phyloP scores from a whole-genome alignment of 1,284 basidiomycete genomes.

The Malassezia yamatoensis region DNA sequence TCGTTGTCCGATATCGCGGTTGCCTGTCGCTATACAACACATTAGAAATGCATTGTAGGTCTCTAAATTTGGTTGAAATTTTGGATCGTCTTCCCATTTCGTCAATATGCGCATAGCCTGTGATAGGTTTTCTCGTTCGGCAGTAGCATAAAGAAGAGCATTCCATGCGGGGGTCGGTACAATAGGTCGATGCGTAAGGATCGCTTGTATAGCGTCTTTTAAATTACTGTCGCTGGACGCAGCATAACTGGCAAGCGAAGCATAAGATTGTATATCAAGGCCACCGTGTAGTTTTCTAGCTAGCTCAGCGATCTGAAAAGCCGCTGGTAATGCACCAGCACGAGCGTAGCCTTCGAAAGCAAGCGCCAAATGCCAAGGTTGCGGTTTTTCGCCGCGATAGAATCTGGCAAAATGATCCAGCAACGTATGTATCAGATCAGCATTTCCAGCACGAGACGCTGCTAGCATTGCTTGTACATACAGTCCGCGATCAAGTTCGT shows the following conservation, averaged over 20 bases:
- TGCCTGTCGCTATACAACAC: slow-evolving; percentile 19
- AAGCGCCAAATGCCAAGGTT: slow-evolving; percentile 32
- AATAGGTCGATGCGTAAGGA: not conserved
- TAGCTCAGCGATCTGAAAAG: slow-evolving; percentile 16
- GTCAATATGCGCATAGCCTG: not conserved
- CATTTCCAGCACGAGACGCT: slow-evolving; percentile 25
- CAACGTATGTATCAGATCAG: slow-evolving; percentile 17
- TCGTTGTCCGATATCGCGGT: slow-evolving; percentile 17
- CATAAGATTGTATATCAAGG: slow-evolving; percentile 5
- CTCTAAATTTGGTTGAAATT: not conserved
- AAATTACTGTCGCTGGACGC: slow-evolving; percentile 11
- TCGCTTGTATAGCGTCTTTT: slow-evolving; percentile 13
- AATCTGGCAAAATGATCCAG: slow-evolving; percentile 15
- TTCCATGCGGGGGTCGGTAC: not conserved
- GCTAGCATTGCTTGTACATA: slow-evolving; percentile 20
- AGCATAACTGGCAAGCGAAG: slow-evolving; percentile 19
- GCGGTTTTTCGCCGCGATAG: slow-evolving; percentile 10
- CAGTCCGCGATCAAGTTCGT: slow-evolving; percentile 28
- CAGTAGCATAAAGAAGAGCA: slow-evolving; percentile 12
- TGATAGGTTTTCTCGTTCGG: not conserved
- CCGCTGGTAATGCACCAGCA: slow-evolving; percentile 18
- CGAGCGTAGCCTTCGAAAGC: slow-evolving; percentile 31
- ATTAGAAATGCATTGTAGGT: slow-evolving; percentile 26
- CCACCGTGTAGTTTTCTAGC: slow-evolving; percentile 6
- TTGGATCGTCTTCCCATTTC: not conserved